Evolutionary conservation across 441 rosid species (phyloP).

Genomic region (Gossypium armourianum): DNA sequence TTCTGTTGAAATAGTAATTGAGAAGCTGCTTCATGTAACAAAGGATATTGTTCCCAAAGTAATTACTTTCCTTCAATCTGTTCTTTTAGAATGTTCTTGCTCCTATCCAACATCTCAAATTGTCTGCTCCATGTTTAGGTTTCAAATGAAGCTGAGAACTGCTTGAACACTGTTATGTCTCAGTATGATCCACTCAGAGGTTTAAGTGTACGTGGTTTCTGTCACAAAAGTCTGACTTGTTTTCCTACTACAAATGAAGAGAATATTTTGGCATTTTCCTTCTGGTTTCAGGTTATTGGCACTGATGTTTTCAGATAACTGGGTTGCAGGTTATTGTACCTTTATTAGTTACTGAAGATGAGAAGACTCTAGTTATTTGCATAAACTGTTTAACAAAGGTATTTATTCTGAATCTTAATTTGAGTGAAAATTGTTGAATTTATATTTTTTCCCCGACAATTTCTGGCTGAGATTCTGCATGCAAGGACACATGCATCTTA

Average conservation of each 20-base stretch:
- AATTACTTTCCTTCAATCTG: constrained; percentile 18
- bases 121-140: constrained; percentile 35
- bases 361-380: constrained; percentile 83
- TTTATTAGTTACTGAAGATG: constrained; percentile 83
- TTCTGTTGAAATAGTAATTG: constrained; percentile 76
- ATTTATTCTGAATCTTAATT: constrained; percentile 10
- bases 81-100: constrained; percentile 7
- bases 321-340: constrained; percentile 72
- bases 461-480: not conserved
- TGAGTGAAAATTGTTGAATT: not conserved
- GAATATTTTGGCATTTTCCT: not conserved
- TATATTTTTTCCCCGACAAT: not conserved
- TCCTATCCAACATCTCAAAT: not conserved
- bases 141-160: constrained; percentile 73
- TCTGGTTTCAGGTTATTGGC: constrained; percentile 1
- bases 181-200: constrained; percentile 88
- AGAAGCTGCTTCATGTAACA: constrained; percentile 77
- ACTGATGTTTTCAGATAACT: constrained; percentile 16
- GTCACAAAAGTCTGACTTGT: constrained; percentile 3
- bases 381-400: constrained; percentile 93
- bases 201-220: constrained; percentile 57
- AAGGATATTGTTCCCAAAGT: constrained; percentile 64
- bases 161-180: constrained; percentile 61
- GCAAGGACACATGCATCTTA: not conserved
- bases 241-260: not conserved